Base-by-base conservation (phyloP, 2,329 filamentous ascomycete genomes). In the Podosphaera xanthii region DNA sequence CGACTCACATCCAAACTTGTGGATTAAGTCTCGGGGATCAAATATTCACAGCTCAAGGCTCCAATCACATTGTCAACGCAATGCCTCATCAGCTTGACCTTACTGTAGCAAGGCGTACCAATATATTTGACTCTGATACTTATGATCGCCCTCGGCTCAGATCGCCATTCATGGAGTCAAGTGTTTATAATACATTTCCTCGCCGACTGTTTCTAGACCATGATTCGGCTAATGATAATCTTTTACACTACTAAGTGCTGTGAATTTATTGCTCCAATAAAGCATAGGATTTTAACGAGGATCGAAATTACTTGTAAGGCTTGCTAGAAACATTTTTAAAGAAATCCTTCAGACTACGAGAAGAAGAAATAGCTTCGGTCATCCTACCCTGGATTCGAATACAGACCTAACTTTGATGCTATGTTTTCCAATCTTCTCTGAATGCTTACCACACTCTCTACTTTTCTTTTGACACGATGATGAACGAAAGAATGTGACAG, bases 121-220 rank as follows among this genome's bases (percentile, higher is more conserved):
- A 31, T n/a, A 72, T 5, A 30, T 70, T 72, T 5, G 66, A 68
- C 0, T 68, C 67, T 2, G 70, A 70, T 1, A 62, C 55, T 22
- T 62, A 65, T 48, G 62, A 62, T 10, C 60, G 59, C 22, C 62
- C 59, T 48, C 74, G 79, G 5, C 72, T 83, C 3, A 78, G 80
- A 36, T 83, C 80, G 4, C 80, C 80, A 0, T 83, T 83, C 62
- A 71, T 74, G 6, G 72, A 72, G 40, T 67, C 72, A 8, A 72
- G 69, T 59, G 72, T 75, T 10, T 80, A 76, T 67, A 75, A 79
- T 65, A 82, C 80, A 53, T 80, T 82, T 62, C 80, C 81, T n/a
- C 78, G 77, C 60, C 75, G 80, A 48, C 67, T 77, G 36, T 75
- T 73, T 38, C 74, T 76, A 63, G 63, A 67, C 38, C 56, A 58